Evolutionary conservation across 768 basidiomycete species (phyloP), one percentile per base, ranked within the genome.

Genomic region (Pholiota conissans): DNA sequence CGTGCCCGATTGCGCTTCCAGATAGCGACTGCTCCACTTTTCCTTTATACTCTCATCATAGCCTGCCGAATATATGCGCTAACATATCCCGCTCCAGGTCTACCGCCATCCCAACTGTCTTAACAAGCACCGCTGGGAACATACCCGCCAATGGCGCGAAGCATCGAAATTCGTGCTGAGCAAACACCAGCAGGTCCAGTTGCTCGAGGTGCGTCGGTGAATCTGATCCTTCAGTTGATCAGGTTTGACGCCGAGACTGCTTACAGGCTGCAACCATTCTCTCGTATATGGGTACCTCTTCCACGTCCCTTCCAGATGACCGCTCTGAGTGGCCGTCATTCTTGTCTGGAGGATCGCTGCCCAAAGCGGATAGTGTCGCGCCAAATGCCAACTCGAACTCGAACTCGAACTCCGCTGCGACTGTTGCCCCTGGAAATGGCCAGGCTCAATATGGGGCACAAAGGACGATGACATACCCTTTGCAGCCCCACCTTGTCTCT

Each of bases 111-210:
- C 94, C 2, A 93, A 91, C 11, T 98, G 95, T 73, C 79, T 98
- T 48, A 91, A 95, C 73, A 98, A 98, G 73, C 96, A 98, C 68
- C 90, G 96, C 30, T 98, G 96, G 96, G 95, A 98, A 67, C 93
- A 96, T 68, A 93, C 91, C 30, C 91, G 92, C 18, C 94, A 97
- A 66, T 98, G 96, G 96, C 88, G 90, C 42, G 92, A 95, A 69
- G 90, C 95, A 16, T 58, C 89, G 62, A 93, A 95, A 70, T 87
- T 95, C 65, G 84, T 94, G 29, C 78, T 98, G 57, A 92, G 89
- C 73, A 98, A 98, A 74, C 95, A 98, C 70, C 95, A 98, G 67
- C 95, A 98, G 64, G 96, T 99, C 0, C 96, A 98, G 65, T 75
- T 98, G 51, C 88, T 99, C 42, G 96, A 98, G 81, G 91, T 90